These are phyloP conservation scores for Ogataea wickerhamii DNA, from an alignment of 805 yeast genomes.

Conservation along the genomic window DNA sequence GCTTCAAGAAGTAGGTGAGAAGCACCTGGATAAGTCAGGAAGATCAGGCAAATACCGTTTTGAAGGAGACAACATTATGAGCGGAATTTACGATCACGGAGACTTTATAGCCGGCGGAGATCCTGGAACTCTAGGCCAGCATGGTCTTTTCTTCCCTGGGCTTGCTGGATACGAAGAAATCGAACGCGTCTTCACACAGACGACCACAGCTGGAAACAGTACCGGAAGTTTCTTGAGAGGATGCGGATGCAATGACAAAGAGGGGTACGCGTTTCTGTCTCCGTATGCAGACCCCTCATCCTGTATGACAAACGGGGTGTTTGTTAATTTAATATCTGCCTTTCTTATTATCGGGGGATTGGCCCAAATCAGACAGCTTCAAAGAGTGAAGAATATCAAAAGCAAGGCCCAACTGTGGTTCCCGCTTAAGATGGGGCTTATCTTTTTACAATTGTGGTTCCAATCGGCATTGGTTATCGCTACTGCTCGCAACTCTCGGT, in stretches of 20 bases:
- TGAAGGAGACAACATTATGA: neutral
- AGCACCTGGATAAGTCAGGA: too few relatives aligned
- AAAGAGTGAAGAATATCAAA: conserved; percentile 31
- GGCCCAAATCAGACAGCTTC: conserved; percentile 33
- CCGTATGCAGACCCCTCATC: conserved; percentile 46
- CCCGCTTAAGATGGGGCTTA: conserved; percentile 39
- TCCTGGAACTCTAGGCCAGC: neutral
- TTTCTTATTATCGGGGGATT: conserved; percentile 38
- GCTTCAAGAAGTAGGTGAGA: too few relatives aligned
- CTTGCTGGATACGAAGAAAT: neutral
- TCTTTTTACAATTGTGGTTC: conserved; percentile 37
- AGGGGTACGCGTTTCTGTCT: conserved; percentile 43
- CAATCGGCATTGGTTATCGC: conserved; percentile 24
- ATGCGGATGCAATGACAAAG: conserved; percentile 34
- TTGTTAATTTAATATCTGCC: conserved; percentile 35
- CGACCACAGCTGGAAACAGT: neutral
- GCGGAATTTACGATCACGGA: neutral
- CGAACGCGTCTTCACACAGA: neutral
- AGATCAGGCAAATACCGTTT: neutral
- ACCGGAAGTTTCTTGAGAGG: neutral
- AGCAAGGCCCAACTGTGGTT: conserved; percentile 37
- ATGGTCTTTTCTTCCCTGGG: neutral
- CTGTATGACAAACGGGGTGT: conserved; percentile 46
- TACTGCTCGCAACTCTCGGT: conserved; percentile 8
- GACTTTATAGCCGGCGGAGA: neutral